Conservation (phyloP, 192 early-diverging fungal species). For the Pecoramyces ruminantium region DNA sequence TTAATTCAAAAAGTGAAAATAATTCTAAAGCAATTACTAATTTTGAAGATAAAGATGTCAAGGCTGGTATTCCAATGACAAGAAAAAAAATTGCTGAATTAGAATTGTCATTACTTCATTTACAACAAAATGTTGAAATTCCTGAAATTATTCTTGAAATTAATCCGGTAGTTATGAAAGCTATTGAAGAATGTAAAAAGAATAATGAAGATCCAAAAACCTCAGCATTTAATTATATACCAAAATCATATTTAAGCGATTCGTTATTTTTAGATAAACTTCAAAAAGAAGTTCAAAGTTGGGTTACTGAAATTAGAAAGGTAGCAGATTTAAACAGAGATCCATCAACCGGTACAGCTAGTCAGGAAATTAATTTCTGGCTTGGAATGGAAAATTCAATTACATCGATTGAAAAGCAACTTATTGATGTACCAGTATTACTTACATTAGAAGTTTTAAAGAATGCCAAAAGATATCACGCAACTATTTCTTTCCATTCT, state of each 20-base stretch:
- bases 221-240: constrained; percentile 48
- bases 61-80: constrained; percentile 48
- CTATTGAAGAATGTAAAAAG: constrained; percentile 37
- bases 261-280: constrained; percentile 82
- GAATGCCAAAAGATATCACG: constrained; percentile 94
- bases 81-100: constrained; percentile 98
- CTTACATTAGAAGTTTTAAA: constrained; percentile 87
- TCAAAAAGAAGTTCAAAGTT: constrained; percentile 88
- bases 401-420: constrained; percentile 81
- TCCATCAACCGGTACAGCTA: constrained; percentile 74
- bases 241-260: constrained; percentile 38
- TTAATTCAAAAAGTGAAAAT: constrained; percentile 43
- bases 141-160: constrained; percentile 76
- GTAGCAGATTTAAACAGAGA: constrained; percentile 91
- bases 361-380: constrained; percentile 99
- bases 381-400: constrained; percentile 88
- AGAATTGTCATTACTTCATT: constrained; percentile 77
- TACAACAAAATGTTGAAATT: constrained; percentile 98
- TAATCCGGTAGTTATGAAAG: constrained; percentile 57
- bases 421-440: constrained; percentile 55
- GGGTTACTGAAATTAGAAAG: constrained; percentile 99
- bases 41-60: constrained; percentile 45
- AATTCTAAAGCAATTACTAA: constrained; percentile 13
- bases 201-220: constrained; percentile 45
- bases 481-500: constrained; percentile 89